A percentile compares a stretch with the other conserved stretches of the same genome.
These are phyloP conservation scores for Turnera subulata DNA, from an alignment of 345 rosid genomes.

Conservation along the genomic window DNA sequence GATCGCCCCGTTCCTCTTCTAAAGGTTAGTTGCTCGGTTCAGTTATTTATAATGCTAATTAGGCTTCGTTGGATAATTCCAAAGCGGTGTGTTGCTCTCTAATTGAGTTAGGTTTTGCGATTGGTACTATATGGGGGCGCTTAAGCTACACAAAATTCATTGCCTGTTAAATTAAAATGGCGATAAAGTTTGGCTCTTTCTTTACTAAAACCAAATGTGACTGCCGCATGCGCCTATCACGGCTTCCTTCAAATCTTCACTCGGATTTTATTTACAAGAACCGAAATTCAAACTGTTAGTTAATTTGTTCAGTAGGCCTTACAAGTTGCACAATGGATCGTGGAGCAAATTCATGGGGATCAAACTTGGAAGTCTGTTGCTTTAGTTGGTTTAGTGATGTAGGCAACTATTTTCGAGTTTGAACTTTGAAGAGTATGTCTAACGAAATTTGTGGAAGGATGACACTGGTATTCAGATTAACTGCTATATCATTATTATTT, in stretches of 20 bases:
- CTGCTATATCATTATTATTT: background rate
- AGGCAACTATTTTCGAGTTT: background rate
- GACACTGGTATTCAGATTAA: constrained; percentile 2
- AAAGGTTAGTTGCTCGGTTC: constrained; percentile 52
- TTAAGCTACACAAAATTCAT: constrained; percentile 15
- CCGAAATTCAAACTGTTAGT: no score
- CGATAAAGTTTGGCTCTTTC: background rate
- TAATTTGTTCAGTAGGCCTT: no score
- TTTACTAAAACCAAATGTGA: constrained; percentile 1
- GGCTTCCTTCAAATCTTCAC: no score
- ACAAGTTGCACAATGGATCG: no score
- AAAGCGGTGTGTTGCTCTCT: no score
- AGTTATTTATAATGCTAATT: background rate
- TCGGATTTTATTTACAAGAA: no score
- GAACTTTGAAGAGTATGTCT: background rate
- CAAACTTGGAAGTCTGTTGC: background rate
- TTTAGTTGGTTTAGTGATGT: constrained; percentile 6
- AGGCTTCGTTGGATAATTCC: no score
- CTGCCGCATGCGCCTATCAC: background rate
- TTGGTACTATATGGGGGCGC: no score
- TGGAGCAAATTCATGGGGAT: no score
- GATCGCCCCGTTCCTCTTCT: constrained; percentile 22
- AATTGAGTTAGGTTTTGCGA: no score
- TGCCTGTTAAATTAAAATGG: constrained; percentile 9
- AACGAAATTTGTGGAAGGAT: background rate